Percentiles rank a stretch among this genome's conserved stretches.
Evolutionary conservation across 129 eudicot species (phyloP).

Genomic region (Artemisia annua): DNA sequence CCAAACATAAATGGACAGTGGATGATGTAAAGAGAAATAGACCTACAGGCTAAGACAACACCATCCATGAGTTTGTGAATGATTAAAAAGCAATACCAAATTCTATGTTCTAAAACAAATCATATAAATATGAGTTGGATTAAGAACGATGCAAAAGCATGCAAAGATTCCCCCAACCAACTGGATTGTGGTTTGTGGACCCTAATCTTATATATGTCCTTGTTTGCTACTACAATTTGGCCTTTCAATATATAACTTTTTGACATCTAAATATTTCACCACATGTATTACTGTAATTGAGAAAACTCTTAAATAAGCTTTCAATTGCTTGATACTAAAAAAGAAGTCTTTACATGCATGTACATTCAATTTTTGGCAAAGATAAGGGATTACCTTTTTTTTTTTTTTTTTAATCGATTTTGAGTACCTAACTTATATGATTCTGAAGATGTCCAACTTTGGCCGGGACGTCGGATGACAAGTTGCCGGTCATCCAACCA

Average conservation of each 20-base stretch:
- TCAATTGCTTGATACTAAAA: too few relatives aligned
- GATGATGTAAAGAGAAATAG: constrained; percentile 21
- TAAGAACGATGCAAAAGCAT: constrained; percentile 14
- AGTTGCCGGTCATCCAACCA: too few relatives aligned
- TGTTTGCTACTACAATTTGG: constrained; percentile 2
- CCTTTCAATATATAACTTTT: background rate
- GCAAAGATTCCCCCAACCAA: constrained; percentile 36
- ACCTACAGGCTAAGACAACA: background rate
- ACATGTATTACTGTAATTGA: background rate
- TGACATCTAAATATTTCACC: background rate
- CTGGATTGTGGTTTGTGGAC: constrained; percentile 23
- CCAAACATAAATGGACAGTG: constrained; percentile 31
- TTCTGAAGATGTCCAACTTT: too few relatives aligned
- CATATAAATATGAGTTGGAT: constrained; percentile 25
- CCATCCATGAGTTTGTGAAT: constrained; percentile 31
- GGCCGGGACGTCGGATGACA: too few relatives aligned
- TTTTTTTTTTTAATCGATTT: too few relatives aligned
- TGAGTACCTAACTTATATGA: too few relatives aligned
- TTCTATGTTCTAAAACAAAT: constrained; percentile 5
- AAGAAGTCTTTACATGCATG: too few relatives aligned
- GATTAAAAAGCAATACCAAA: constrained; percentile 19
- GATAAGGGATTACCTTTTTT: too few relatives aligned
- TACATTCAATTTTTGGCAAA: too few relatives aligned
- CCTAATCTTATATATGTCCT: constrained; percentile 13
- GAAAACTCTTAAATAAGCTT: too few relatives aligned